Base-by-base conservation (phyloP, 2,329 filamentous ascomycete genomes). In the Penicillium nordicum region DNA sequence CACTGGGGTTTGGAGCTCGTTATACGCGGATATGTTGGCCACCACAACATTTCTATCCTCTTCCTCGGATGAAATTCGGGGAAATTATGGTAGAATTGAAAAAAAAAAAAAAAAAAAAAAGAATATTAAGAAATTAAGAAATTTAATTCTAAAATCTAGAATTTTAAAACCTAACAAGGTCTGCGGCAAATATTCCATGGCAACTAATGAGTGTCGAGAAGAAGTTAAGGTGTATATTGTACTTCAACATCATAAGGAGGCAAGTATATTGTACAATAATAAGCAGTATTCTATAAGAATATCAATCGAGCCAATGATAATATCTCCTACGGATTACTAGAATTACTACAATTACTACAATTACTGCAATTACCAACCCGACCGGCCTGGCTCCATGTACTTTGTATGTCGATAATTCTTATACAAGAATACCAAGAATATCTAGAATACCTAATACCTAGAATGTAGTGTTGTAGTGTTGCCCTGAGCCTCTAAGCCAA, bases 21-120 rank as follows among this genome's bases (percentile, higher is more conserved):
- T 52, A 23, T 46, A 41, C 29, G 38, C 29, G 38, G 29, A 27
- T 50, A 14, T n/a, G 29, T 38, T 52, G 23, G 53, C 53, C 53
- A 55, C 47, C 41, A 56, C 23, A 41, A 54, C 7, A 16, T 14
- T 40, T 54, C 52, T 29, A 42, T 42, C 16, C n/a, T 9, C 21
- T 41, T 50, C 37, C n/a, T 47, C 27, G 45, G 18, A 23, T 21
- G 36, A 42, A 29, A 49, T 29, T 46, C 29, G 30, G 50, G 23
- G 29, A 32, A 34, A 27, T 38, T 25, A n/a, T 40, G 2, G 37
- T 12, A 27, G 9, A 21, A 18, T 34, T 30, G 11, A 52, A 21
- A 5, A 34, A 36, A 36, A 16, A 8, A 5, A 21, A n/a, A 21
- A 21, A 21, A 21, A 21, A 21, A 21, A 21, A 21, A 2, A 21